These are phyloP conservation scores for Fusarium sororula DNA, from an alignment of 2,329 filamentous ascomycete genomes.

Conservation along the genomic window DNA sequence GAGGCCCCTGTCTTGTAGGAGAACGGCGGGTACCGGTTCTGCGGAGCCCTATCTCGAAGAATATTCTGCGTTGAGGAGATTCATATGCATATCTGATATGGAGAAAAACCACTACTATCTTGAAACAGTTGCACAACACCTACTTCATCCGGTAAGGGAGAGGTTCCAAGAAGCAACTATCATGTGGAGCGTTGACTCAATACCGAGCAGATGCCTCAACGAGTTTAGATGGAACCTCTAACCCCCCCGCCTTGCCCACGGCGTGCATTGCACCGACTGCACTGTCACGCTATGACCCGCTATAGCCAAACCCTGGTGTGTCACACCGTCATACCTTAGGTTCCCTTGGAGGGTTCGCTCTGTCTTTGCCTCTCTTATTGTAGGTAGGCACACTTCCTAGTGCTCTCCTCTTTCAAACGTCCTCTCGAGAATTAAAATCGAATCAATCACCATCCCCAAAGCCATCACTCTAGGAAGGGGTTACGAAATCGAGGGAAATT, in stretches of 20 bases:
- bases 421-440: background rate
- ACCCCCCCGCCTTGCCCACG: background rate
- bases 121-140: background rate
- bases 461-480: background rate
- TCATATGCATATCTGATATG: background rate
- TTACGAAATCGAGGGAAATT: background rate
- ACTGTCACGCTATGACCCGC: constrained; percentile 15
- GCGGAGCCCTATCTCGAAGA: background rate
- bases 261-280: constrained; percentile 21
- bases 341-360: background rate
- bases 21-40: background rate
- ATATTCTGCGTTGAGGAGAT: background rate
- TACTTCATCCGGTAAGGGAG: constrained; percentile 10
- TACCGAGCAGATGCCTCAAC: constrained; percentile 31
- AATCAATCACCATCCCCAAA: background rate
- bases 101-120: background rate
- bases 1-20: background rate
- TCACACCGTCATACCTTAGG: constrained; percentile 32
- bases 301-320: constrained; percentile 21
- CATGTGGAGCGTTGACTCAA: constrained; percentile 8
- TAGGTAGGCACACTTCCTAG: constrained; percentile 18
- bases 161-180: background rate
- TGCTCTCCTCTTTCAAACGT: constrained; percentile 1
- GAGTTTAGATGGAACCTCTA: constrained; percentile 13
- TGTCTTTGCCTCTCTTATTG: constrained; percentile 19